Evolutionary conservation across 2,329 filamentous ascomycete genomes (phyloP).

Genomic region (Eurotiales sp.): DNA sequence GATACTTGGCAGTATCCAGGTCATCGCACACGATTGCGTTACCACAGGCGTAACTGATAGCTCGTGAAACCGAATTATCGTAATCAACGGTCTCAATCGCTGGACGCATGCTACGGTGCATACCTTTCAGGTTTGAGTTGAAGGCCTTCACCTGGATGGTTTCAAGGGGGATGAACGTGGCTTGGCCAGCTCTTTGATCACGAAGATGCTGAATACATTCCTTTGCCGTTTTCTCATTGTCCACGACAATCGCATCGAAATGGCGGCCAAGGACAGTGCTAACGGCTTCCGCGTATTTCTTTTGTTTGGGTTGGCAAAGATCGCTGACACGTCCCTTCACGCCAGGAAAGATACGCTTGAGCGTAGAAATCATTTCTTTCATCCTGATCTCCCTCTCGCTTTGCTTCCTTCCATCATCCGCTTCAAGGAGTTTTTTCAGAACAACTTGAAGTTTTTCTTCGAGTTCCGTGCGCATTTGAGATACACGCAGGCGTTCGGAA

Average conservation of each 20-base stretch:
- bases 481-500: conserved; percentile 76
- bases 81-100: conserved; percentile 97
- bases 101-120: conserved; percentile 75
- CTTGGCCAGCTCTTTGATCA: conserved; percentile 78
- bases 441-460: conserved; percentile 88
- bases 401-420: conserved; percentile 79
- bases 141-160: conserved; percentile 93
- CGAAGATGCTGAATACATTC: conserved; percentile 94
- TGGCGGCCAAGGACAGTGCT: conserved; percentile 87
- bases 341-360: conserved; percentile 88
- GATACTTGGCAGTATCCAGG: conserved; percentile 77
- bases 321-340: conserved; percentile 88
- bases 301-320: conserved; percentile 92
- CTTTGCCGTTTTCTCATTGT: conserved; percentile 88
- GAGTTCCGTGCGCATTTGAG: conserved; percentile 78
- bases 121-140: conserved; percentile 85
- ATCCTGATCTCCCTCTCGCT: conserved; percentile 74
- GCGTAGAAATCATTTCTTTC: conserved; percentile 76
- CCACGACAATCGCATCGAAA: conserved; percentile 91
- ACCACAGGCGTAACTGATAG: conserved; percentile 91
- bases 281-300: conserved; percentile 91
- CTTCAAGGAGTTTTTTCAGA: conserved; percentile 74
- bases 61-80: conserved; percentile 80
- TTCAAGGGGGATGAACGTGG: conserved; percentile 94
- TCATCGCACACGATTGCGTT: conserved; percentile 93